These are phyloP conservation scores for Serendipita sp. DNA, from an alignment of 768 basidiomycete genomes.

Conservation along the genomic window DNA sequence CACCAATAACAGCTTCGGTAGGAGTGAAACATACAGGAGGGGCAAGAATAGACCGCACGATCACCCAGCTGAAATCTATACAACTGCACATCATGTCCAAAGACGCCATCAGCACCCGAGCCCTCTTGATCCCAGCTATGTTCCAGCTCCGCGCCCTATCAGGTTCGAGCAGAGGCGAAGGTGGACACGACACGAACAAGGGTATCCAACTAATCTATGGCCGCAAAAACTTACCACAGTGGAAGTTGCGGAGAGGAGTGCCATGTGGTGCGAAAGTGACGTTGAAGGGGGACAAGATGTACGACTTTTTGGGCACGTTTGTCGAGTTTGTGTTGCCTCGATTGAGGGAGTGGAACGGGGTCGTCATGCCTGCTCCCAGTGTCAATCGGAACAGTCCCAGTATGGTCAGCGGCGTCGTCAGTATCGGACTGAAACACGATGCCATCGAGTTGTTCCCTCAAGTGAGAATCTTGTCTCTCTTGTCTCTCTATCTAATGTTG, in stretches of 20 bases:
- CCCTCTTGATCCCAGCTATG: slow-evolving; percentile 63
- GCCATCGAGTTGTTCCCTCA: slow-evolving; percentile 81
- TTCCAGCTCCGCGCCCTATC: slow-evolving; percentile 78
- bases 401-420: slow-evolving; percentile 73
- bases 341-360: slow-evolving; percentile 73
- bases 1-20: slow-evolving; percentile 77
- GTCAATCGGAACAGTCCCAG: slow-evolving; percentile 55
- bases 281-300: slow-evolving; percentile 83
- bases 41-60: slow-evolving; percentile 49
- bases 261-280: slow-evolving; percentile 84
- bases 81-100: slow-evolving; percentile 78
- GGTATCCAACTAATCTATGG: slow-evolving; percentile 70
- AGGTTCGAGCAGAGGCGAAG: slow-evolving; percentile 61
- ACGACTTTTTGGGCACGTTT: slow-evolving; percentile 76
- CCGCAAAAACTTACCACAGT: slow-evolving; percentile 55
- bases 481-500: slow-evolving; percentile 1
- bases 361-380: slow-evolving; percentile 60
- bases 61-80: slow-evolving; percentile 67
- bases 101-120: slow-evolving; percentile 53
- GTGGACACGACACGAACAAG: slow-evolving; percentile 46
- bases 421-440: slow-evolving; percentile 66
- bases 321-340: slow-evolving; percentile 93
- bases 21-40: slow-evolving; percentile 45
- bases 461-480: not conserved
- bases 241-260: slow-evolving; percentile 61